A percentile compares a stretch with the other conserved stretches of the same genome.
Conservation (phyloP, 2,329 filamentous ascomycete species). For the Scedosporium minutisporum region DNA sequence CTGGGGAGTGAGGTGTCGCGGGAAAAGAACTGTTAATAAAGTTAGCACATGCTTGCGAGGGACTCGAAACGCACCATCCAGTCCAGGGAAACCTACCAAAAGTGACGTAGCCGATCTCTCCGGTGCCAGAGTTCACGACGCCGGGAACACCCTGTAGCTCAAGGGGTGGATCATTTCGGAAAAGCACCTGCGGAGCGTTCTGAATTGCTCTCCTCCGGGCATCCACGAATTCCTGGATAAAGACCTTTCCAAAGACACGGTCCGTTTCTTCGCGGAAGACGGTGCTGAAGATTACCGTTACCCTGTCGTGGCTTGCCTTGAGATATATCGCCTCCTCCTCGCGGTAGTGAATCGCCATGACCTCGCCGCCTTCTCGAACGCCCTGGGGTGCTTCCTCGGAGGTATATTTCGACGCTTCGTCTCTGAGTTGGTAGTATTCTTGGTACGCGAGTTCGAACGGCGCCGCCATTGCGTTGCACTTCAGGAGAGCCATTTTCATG, state of each 20-base stretch:
- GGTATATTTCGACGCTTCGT: constrained; percentile 85
- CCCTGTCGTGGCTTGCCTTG: constrained; percentile 93
- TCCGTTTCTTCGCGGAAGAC: constrained; percentile 98
- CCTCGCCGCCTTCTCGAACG: constrained; percentile 76
- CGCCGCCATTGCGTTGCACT: constrained; percentile 97
- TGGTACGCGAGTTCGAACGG: constrained; percentile 96
- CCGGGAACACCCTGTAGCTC: constrained; percentile 83
- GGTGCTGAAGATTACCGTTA: constrained; percentile 98
- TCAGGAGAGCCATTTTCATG: constrained; percentile 78
- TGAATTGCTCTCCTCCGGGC: constrained; percentile 90
- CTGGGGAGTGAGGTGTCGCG: constrained; percentile 83
- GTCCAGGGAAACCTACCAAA: constrained; percentile 57
- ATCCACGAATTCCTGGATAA: constrained; percentile 97
- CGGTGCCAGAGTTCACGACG: constrained; percentile 63
- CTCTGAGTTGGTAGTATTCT: constrained; percentile 76
- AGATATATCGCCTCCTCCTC: constrained; percentile 99
- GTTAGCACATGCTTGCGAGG: background rate
- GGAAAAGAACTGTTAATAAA: constrained; percentile 66
- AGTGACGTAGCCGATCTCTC: constrained; percentile 93
- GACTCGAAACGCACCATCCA: background rate
- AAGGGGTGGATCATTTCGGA: constrained; percentile 86
- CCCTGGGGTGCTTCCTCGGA: constrained; percentile 91
- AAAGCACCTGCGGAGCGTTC: constrained; percentile 95
- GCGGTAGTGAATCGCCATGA: constrained; percentile 95
- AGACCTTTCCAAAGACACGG: constrained; percentile 93